These are phyloP conservation scores for Pulicaria dysenterica DNA, from an alignment of 129 eudicot species.

Conservation along the genomic window DNA sequence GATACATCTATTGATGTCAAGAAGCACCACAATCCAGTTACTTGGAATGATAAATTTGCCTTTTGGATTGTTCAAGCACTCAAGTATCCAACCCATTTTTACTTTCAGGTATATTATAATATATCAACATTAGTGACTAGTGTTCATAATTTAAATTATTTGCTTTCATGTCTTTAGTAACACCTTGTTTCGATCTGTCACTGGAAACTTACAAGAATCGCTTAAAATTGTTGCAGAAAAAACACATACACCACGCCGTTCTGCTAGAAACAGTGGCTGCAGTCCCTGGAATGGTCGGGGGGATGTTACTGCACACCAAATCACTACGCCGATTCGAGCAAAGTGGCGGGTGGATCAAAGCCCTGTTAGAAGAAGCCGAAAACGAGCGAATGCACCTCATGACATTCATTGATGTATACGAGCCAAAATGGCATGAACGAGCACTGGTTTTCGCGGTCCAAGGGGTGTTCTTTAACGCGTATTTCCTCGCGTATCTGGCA, in stretches of 20 bases:
- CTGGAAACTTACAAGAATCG: too few species aligned
- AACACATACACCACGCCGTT: slow-evolving; percentile 56
- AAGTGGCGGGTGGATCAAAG: slow-evolving; percentile 67
- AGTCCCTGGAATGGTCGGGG: slow-evolving; percentile 63
- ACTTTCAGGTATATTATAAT: slow-evolving; percentile 45
- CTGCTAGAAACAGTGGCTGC: slow-evolving; percentile 61
- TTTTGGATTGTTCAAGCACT: slow-evolving; percentile 61
- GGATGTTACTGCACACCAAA: slow-evolving; percentile 58
- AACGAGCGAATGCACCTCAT: slow-evolving; percentile 63
- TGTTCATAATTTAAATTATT: too few species aligned
- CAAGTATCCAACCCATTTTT: slow-evolving; percentile 55
- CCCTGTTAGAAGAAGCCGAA: slow-evolving; percentile 60
- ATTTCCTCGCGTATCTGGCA: slow-evolving; percentile 50
- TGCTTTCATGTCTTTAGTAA: too few species aligned
- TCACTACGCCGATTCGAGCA: slow-evolving; percentile 61
- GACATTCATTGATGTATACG: slow-evolving; percentile 49
- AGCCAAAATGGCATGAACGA: slow-evolving; percentile 55
- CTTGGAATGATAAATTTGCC: slow-evolving; percentile 59
- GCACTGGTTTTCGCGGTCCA: slow-evolving; percentile 56
- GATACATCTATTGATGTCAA: slow-evolving; percentile 59
- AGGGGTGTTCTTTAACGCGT: slow-evolving; percentile 56
- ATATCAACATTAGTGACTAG: too few species aligned
- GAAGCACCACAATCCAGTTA: slow-evolving; percentile 58
- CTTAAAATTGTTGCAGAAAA: slow-evolving; percentile 32
- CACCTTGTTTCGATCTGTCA: too few species aligned